Base-by-base conservation (phyloP, 2,329 filamentous ascomycete genomes). In the Trichophyton verrucosum region DNA sequence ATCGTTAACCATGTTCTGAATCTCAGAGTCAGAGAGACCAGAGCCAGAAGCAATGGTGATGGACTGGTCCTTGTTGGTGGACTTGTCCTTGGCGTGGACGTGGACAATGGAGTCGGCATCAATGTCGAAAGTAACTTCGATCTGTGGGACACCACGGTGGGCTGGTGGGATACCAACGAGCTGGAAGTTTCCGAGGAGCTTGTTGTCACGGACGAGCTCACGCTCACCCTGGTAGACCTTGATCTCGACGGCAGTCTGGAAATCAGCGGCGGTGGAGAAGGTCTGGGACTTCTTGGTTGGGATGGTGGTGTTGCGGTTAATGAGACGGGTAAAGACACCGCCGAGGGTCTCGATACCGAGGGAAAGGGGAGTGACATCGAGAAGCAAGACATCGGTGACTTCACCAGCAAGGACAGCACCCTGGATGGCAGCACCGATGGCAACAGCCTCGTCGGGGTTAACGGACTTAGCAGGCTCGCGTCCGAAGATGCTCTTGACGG, bases 181-280 rank as follows among this genome's bases (percentile, higher is more conserved):
- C 84, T 97, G 91, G 89, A 97, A 97, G 88, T 97, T 97, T 65
- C 92, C 92, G 62, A 97, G 85, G 63, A 97, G 81, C 84, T 97
- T 97, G 88, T 97, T 97, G 81, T 97, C 92, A 74, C 86, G 87
- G 76, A 96, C 91, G 65, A 96, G 90, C 82, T 96, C 91, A 89
- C 92, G 92, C 85, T 97, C 92, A 82, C 92, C 92, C 86, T 97
- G 91, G 88, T 86, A 97, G 66, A 97, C 92, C 88, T 97, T 96
- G 83, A 97, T 97, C 82, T 96, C 91, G 73, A 97, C 92, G 68
- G 91, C 92, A 65, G 89, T 95, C 83, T 97, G 92, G 88, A 95
- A 96, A 76, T 97, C 92, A 68, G 92, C 91, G 60, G 91, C 91
- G 58, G 92, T 97, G 61, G 91, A 96, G 86, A 97, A 97, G 73